Evolutionary conservation across 2,329 filamentous ascomycete genomes (phyloP), one percentile per base, ranked within the genome.

Genomic region (Penicillium capsulatum): DNA sequence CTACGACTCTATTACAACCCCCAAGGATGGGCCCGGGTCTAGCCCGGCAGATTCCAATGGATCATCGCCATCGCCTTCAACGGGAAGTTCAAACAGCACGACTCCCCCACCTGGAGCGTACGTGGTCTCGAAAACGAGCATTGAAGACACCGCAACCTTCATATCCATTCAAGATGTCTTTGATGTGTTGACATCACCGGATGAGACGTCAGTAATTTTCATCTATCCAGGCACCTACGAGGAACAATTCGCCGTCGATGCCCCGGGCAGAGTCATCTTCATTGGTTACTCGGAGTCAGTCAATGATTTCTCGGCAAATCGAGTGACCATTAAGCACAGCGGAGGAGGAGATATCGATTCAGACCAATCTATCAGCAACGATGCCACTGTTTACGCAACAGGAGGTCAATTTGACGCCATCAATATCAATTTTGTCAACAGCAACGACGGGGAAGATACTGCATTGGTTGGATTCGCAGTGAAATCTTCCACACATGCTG

Each of bases 391-490:
- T 3, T 67, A 67, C 36, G 59, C 59, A 3, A 67, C 56, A 1
- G 65, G 64, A 7, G 68, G 68, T 37, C 64, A 67, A 50, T 64
- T 68, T 40, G 14, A 42, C 17, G 41, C 60, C 0, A 60, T 60
- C 47, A 68, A 68, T 41, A 62, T 68, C 49, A 67, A 69, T 40
- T 66, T 68, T 38, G 50, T 56, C 17, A 68, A 69, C 46, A 61
- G 59, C 16, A 61, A 60, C 37, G 65, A 64, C 14, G 47, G 58
- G 27, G 54, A 66, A 36, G 52, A 65, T 41, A 63, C 63, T 29
- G 66, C 65, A 13, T 63, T 64, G 0, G 58, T 68, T 4, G 65
- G 63, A 4, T 68, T 68, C 27, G 65, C 60, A n/a, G 63, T 68
- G 26, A 57, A 63, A 50, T 66, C 62, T 34, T 67, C 63, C 57